Evolutionary conservation across 441 rosid species (phyloP), one percentile per base, ranked within the genome.

Genomic region (Erodium trifolium): DNA sequence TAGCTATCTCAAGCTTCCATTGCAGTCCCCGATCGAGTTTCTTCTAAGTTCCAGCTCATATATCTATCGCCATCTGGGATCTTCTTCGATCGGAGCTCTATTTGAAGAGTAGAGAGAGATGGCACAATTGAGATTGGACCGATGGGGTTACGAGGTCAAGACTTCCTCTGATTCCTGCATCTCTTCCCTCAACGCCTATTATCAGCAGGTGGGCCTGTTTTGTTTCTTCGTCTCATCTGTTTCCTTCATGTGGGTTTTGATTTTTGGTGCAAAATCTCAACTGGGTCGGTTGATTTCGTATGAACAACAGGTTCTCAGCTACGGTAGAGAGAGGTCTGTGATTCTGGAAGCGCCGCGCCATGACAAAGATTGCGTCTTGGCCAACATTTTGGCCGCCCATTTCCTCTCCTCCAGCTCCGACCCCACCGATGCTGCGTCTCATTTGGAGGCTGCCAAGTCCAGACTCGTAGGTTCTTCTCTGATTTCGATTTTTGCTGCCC

Each of bases 331-430:
- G 72, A 77, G 85, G 78, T 78, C 72, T 65, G 86, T 88, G 83
- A 87, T 87, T 67, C 77, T 91, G 27, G 84, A 88, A 47, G 97
- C 97, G 2, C 81, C 84, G 65, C 11, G 67, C 35, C 75, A 69
- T 67, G 97, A 91, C 71, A 82, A 80, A 67, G 85, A 81, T 41
- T 93, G 94, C 70, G 94, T 89, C 19, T 79, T 91, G 74, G 97
- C 83, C 63, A 89, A 91, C 68, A 75, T 87, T 68, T 80, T 91
- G 83, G 96, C 89, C 70, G 96, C 97, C 74, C 86, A 86, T 71
- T 86, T 73, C 75, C 82, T 89, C 68, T 82, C 49, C 59, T 82
- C 83, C 18, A 51, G 59, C 69, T 47, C 78, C 31, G 79, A 85
- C 57, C 84, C 83, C 76, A 77, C 85, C 65, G 76, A 69, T 67